Conservation (phyloP, 2,329 filamentous ascomycete species). For the Colletotrichum theobromicola region DNA sequence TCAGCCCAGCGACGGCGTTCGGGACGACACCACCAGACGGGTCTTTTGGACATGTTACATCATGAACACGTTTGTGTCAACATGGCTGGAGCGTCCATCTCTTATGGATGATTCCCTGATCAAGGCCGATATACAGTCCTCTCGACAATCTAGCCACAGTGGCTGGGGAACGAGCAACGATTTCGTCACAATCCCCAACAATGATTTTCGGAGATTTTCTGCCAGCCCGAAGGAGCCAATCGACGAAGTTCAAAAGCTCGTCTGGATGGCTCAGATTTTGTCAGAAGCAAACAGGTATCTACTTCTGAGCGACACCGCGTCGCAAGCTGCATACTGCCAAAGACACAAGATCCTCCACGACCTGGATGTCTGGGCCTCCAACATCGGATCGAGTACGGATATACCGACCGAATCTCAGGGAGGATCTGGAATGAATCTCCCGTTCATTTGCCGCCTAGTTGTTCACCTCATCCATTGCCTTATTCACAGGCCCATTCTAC, state of each 20-base stretch:
- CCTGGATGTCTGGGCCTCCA: conserved; percentile 3
- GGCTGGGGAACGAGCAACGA: not conserved
- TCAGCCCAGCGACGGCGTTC: not conserved
- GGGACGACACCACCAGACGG: not conserved
- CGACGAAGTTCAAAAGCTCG: not conserved
- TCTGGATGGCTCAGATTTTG: not conserved
- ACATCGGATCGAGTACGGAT: not conserved
- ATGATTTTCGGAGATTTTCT: not conserved
- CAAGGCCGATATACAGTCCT: not conserved
- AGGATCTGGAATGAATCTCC: not conserved
- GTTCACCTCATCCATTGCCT: conserved; percentile 11
- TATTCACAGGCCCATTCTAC: conserved; percentile 8
- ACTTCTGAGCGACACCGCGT: not conserved
- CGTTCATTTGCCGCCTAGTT: not conserved
- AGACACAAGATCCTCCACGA: conserved; percentile 12
- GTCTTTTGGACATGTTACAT: conserved; percentile 14
- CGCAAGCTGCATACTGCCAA: conserved; percentile 6
- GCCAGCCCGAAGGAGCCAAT: not conserved
- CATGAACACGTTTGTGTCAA: conserved; percentile 3
- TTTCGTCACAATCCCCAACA: not conserved
- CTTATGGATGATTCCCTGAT: conserved; percentile 4
- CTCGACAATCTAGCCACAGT: not conserved
- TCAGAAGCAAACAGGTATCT: conserved; percentile 10
- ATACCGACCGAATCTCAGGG: not conserved
- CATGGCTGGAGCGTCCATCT: conserved; percentile 11